A percentile compares a stretch with the other conserved stretches of the same genome.
Conservation (phyloP, 352 stramenopile species). For the Pythium insidiosum region DNA sequence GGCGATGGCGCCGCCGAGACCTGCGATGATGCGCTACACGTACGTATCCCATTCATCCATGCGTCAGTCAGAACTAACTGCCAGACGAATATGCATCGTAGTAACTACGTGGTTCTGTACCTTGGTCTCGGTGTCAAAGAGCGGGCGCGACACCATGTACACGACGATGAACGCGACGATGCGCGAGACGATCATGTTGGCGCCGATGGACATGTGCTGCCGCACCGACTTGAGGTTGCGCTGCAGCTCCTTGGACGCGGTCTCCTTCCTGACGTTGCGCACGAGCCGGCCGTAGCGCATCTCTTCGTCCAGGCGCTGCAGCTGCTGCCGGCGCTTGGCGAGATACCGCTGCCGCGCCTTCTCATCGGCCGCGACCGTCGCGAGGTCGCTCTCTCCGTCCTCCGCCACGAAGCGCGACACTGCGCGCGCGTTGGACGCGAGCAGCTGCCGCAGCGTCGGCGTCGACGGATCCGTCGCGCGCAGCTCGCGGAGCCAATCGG, state of each 20-base stretch:
- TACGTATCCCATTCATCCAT: background rate
- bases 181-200: slow-evolving; percentile 82
- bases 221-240: slow-evolving; percentile 53
- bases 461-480: slow-evolving; percentile 3
- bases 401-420: background rate
- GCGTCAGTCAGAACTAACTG: background rate
- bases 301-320: slow-evolving; percentile 75
- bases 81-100: background rate
- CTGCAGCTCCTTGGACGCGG: slow-evolving; percentile 33
- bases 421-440: slow-evolving; percentile 2
- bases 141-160: slow-evolving; percentile 58
- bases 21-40: slow-evolving; percentile 45
- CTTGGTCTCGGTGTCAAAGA: slow-evolving; percentile 74
- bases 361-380: slow-evolving; percentile 5
- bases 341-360: slow-evolving; percentile 21
- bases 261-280: slow-evolving; percentile 53
- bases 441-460: slow-evolving; percentile 11
- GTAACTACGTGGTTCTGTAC: slow-evolving; percentile 20
- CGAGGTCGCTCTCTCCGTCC: too few species aligned
- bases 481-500: slow-evolving; percentile 8
- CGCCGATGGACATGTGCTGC: slow-evolving; percentile 74
- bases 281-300: slow-evolving; percentile 72
- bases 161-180: slow-evolving; percentile 72
- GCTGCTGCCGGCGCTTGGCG: slow-evolving; percentile 39
- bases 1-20: slow-evolving; percentile 57